Conservation (phyloP, 148 eudicot genomes). For the Diospyros kaki region DNA sequence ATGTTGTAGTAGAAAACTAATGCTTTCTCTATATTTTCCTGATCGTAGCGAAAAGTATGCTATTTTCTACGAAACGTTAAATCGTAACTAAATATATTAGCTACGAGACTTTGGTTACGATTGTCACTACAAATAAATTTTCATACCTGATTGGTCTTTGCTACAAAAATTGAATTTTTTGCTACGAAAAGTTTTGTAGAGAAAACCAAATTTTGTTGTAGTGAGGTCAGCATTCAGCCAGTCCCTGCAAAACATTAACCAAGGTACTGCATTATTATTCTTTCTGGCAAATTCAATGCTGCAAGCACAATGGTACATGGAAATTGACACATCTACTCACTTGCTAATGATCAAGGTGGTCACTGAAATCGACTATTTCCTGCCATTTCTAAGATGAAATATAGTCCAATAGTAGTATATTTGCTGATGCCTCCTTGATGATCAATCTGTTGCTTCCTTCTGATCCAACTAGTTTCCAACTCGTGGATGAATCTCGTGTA, state of each 20-base stretch:
- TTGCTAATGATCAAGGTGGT: constrained; percentile 87
- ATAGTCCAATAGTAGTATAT: constrained; percentile 62
- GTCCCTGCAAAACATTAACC: constrained; percentile 48
- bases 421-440: constrained; percentile 72
- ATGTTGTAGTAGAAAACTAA: no score
- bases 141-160: no score
- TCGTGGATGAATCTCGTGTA: constrained; percentile 67
- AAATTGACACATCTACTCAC: constrained; percentile 33
- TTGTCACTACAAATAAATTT: no score
- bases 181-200: no score
- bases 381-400: constrained; percentile 67
- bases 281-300: neutral
- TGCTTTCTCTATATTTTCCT: no score
- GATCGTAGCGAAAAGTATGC: no score
- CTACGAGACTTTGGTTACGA: no score
- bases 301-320: neutral
- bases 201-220: no score
- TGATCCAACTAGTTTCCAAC: constrained; percentile 61
- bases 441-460: constrained; percentile 51
- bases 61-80: no score
- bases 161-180: no score
- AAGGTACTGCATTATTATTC: neutral
- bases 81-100: no score
- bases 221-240: constrained; percentile 64
- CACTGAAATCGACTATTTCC: constrained; percentile 74